These are phyloP conservation scores for Sistotremastrum suecicum DNA, from an alignment of 768 basidiomycete genomes.

Conservation along the genomic window DNA sequence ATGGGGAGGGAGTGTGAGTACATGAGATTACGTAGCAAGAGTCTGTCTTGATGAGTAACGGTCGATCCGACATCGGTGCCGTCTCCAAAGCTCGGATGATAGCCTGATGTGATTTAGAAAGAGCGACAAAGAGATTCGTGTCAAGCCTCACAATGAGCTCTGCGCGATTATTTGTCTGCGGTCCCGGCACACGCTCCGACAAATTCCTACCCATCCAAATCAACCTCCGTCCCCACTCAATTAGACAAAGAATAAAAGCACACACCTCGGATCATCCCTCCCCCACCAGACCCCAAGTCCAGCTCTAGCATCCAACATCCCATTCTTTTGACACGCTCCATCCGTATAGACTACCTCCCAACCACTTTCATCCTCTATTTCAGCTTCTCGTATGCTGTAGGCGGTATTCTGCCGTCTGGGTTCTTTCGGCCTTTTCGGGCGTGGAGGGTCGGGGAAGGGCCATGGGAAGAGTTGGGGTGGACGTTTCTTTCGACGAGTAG, in stretches of 20 bases:
- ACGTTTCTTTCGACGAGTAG: no score
- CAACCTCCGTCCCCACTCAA: neutral
- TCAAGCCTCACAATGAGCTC: conserved; percentile 58
- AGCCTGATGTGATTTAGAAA: conserved; percentile 34
- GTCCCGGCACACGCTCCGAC: conserved; percentile 68
- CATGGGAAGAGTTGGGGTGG: conserved; percentile 1
- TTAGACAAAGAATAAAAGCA: neutral
- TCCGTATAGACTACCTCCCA: conserved; percentile 64
- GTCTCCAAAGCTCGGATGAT: conserved; percentile 73
- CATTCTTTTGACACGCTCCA: conserved; percentile 80
- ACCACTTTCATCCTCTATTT: conserved; percentile 13
- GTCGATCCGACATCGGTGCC: conserved; percentile 36
- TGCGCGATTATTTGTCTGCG: conserved; percentile 79
- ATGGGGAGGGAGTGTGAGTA: conserved; percentile 15
- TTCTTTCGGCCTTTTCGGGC: neutral
- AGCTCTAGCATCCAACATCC: conserved; percentile 46
- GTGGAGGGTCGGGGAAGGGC: conserved; percentile 3
- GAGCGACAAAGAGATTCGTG: neutral
- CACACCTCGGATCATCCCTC: conserved; percentile 42
- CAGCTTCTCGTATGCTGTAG: conserved; percentile 1
- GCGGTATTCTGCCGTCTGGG: neutral
- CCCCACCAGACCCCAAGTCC: conserved; percentile 93
- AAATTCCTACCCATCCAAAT: conserved; percentile 41
- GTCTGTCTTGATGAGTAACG: conserved; percentile 71
- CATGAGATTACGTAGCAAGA: conserved; percentile 76